phyloP scores from a whole-genome alignment of 257 asterid species.

The Solanum pennellii region DNA sequence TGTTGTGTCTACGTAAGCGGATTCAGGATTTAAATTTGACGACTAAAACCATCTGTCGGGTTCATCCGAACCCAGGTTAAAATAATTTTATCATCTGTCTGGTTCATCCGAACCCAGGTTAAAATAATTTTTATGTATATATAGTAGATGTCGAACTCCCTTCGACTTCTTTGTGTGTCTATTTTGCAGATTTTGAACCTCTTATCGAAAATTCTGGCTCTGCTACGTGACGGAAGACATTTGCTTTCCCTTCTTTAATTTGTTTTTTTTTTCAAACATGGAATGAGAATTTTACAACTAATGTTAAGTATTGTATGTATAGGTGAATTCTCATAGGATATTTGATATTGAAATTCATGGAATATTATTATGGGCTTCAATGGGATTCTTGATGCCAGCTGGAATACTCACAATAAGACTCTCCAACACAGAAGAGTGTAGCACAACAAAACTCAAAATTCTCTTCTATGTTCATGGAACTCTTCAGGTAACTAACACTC shows the following conservation, averaged over 20 bases:
- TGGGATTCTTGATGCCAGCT: conserved; percentile 67
- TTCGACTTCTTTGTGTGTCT: fast-evolving
- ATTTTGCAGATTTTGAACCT: no score
- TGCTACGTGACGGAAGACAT: background rate
- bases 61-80: no score
- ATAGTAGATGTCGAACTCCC: no score
- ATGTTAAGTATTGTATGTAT: conserved; percentile 1
- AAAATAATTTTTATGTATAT: no score
- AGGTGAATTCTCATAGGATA: conserved; percentile 33
- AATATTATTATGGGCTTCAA: conserved; percentile 66
- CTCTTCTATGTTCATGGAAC: conserved; percentile 52
- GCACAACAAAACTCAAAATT: conserved; percentile 27
- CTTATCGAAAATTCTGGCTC: no score
- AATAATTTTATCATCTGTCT: no score
- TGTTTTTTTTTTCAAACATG: background rate
- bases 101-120: no score
- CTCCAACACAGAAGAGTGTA: conserved; percentile 24
- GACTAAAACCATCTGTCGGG: no score
- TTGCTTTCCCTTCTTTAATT: background rate
- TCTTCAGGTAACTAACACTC: conserved; percentile 36
- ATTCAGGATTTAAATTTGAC: background rate
- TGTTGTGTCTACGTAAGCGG: background rate
- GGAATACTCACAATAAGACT: conserved; percentile 62
- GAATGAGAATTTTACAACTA: background rate
- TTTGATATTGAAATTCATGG: conserved; percentile 64